phyloP scores from a whole-genome alignment of 441 rosid species.

The Manihot esculenta region DNA sequence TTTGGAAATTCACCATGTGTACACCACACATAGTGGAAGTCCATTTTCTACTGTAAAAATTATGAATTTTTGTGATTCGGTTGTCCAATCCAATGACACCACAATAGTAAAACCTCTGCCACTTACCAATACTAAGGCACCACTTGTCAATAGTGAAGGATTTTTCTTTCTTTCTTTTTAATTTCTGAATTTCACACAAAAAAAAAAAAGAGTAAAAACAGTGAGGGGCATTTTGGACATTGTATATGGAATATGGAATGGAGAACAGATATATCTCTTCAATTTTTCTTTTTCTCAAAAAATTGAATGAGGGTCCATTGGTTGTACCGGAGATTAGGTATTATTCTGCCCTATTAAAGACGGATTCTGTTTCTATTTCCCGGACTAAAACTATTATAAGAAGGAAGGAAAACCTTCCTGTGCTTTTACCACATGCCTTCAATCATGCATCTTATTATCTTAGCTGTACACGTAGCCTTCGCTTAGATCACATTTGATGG shows the following conservation, averaged over 20 bases:
- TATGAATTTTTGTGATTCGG: background rate
- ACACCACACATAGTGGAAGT: background rate
- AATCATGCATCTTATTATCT: conserved; percentile 29
- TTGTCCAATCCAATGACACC: background rate
- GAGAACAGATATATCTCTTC: background rate
- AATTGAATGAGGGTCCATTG: conserved; percentile 9
- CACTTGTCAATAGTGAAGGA: too few species aligned
- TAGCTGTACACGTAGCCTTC: conserved; percentile 26
- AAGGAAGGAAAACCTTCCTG: background rate
- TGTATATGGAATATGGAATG: too few species aligned
- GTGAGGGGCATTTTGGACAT: conserved; percentile 2
- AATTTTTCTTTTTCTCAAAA: background rate
- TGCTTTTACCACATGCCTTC: conserved; percentile 22
- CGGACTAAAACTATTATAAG: background rate
- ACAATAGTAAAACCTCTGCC: background rate
- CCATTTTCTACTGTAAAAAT: background rate
- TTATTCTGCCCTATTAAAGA: background rate
- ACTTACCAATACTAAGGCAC: too few species aligned
- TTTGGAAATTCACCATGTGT: background rate
- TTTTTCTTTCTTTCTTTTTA: too few species aligned
- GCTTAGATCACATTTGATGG: background rate
- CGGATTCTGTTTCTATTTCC: conserved; percentile 19
- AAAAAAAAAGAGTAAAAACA: background rate
- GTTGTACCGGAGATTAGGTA: conserved; percentile 13
- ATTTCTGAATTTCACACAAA: too few species aligned